Evolutionary conservation across 441 rosid genomes (phyloP).

Genomic region (Gossypium schwendimanii): DNA sequence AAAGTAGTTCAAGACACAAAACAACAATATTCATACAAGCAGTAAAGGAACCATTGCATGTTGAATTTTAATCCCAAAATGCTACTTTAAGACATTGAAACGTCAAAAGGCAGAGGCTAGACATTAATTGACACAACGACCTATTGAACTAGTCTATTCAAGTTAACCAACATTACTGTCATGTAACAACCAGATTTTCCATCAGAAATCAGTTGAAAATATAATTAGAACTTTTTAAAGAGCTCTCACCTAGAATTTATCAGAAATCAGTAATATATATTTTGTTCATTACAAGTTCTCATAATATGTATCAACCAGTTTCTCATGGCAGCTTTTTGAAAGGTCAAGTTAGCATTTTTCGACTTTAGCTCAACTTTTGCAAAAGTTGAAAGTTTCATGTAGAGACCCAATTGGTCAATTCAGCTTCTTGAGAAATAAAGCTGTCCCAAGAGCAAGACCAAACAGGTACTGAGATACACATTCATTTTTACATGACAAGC

Average conservation of each 20-base stretch:
- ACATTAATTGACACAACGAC: background rate
- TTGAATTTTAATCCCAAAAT: background rate
- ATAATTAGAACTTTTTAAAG: background rate
- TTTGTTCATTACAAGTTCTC: background rate
- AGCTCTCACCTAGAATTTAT: background rate
- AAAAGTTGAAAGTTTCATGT: background rate
- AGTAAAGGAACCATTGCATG: background rate
- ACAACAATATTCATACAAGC: background rate
- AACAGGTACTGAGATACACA: background rate
- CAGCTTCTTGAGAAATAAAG: background rate
- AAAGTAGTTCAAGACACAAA: background rate
- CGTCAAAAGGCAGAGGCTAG: background rate
- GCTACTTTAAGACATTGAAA: constrained; percentile 4
- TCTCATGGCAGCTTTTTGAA: constrained; percentile 4
- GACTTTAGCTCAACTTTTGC: background rate
- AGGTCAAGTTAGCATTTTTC: background rate
- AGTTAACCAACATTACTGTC: background rate
- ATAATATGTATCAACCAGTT: background rate
- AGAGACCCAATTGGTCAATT: background rate
- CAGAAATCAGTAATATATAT: background rate
- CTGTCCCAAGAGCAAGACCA: background rate
- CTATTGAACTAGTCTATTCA: background rate
- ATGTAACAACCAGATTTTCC: background rate
- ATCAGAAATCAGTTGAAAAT: background rate
- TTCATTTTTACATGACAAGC: background rate